Conservation (phyloP, 2,329 filamentous ascomycete genomes). For the Fusarium sp. region DNA sequence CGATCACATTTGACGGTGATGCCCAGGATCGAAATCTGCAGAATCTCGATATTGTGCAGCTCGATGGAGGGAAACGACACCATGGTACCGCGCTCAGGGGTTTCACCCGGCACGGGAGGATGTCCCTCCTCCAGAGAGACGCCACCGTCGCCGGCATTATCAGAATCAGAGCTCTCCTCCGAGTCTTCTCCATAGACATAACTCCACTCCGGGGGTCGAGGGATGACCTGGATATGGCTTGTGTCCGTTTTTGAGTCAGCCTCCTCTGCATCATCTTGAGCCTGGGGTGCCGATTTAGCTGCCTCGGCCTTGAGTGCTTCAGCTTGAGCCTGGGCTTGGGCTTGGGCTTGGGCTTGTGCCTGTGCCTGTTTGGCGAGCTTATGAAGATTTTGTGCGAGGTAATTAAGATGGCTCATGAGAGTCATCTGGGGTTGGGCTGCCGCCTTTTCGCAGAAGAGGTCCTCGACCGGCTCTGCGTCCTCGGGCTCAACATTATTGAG, state of each 20-base stretch:
- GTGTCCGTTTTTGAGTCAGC: conserved; percentile 52
- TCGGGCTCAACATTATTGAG: conserved; percentile 71
- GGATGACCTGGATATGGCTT: conserved; percentile 77
- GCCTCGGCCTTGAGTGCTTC: conserved; percentile 31
- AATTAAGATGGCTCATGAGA: conserved; percentile 81
- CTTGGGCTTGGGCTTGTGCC: conserved; percentile 57
- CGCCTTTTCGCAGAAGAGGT: conserved; percentile 71
- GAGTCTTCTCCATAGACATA: conserved; percentile 59
- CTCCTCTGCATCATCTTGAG: conserved; percentile 2
- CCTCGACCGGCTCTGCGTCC: conserved; percentile 73
- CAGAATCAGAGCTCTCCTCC: conserved; percentile 60
- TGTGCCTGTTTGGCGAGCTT: conserved; percentile 68
- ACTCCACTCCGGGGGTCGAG: conserved; percentile 82
- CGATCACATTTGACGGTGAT: conserved; percentile 82
- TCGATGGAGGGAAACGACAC: conserved; percentile 83
- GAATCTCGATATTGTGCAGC: conserved; percentile 80
- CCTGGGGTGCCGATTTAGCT: conserved; percentile 19
- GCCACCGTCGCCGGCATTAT: conserved; percentile 58
- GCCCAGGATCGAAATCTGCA: conserved; percentile 75
- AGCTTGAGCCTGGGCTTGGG: conserved; percentile 48
- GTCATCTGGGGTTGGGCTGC: conserved; percentile 69
- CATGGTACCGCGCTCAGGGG: conserved; percentile 76
- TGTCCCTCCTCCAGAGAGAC: conserved; percentile 52
- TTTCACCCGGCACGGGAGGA: conserved; percentile 37
- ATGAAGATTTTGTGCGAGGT: conserved; percentile 78